phyloP scores from a whole-genome alignment of 495 filamentous ascomycete species.

The Penicillium samsonianum region DNA sequence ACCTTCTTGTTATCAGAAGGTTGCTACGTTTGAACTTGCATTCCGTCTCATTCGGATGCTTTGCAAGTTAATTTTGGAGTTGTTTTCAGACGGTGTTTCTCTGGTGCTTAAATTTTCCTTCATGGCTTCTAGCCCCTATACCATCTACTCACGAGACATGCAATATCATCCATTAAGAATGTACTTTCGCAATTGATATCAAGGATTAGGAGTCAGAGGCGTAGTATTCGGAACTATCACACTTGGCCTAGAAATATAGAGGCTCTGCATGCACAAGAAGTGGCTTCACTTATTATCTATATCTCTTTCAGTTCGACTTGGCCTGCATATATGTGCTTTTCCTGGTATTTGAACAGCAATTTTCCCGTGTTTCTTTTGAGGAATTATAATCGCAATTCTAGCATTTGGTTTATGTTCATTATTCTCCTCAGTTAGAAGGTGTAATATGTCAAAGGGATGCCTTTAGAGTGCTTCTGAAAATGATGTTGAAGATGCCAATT shows the following conservation, averaged over 20 bases:
- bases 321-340: no score
- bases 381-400: no score
- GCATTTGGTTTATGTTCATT: no score
- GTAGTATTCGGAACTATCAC: not conserved
- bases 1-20: not conserved
- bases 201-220: not conserved
- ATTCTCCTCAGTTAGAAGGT: no score
- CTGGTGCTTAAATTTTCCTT: slow-evolving; percentile 1
- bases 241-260: not conserved
- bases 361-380: no score
- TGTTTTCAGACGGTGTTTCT: slow-evolving; percentile 3
- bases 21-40: not conserved
- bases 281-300: not conserved
- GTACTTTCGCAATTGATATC: not conserved
- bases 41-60: not conserved
- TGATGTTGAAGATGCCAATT: no score
- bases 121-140: not conserved
- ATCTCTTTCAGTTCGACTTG: not conserved
- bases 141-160: slow-evolving; percentile 8
- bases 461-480: no score
- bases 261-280: not conserved
- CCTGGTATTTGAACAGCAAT: no score
- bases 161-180: not conserved
- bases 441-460: no score
- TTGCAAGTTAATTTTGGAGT: not conserved